Evolutionary conservation across 139 green algal genomes (phyloP), one percentile per base, ranked within the genome.

Genomic region (Tetradesmus lagerheimii): DNA sequence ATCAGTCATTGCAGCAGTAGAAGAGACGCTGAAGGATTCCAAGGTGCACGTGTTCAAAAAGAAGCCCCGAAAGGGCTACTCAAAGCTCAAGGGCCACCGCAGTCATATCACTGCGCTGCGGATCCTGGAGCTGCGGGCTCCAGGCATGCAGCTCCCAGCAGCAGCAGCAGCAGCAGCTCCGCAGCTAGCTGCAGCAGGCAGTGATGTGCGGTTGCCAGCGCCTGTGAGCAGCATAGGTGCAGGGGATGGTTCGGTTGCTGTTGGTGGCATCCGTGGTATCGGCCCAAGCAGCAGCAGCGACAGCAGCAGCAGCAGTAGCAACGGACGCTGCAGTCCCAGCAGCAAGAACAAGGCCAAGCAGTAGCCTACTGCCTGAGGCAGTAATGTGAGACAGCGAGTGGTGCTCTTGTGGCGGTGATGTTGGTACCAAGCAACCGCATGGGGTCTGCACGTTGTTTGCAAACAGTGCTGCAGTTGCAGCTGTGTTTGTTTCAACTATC

Each of bases 1-100:
- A 0, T 80, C 20, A 1, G 93, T 94, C 29, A 71, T 93, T 38
- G 91, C 81, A 27, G 91, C 88, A 12, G 93, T 95, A 43, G 93
- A 95, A 82, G 91, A 94, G 77, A 89, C 91, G 39, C 93, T 95
- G 29, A 74, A 84, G 34, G 93, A 95, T 27, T 85, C 91, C 71
- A 95, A 95, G 89, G 83, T 93, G 79, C 87, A 93, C 62, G 91
- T 94, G 47, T 95, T 94, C 87, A 94, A 94, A 83, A 94, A 93
- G 62, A 93, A 94, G 79, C 76, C 79, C 6, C 80, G 89, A 43
- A 94, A 96, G 83, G 67, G 89, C 29, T 95, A 95, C 81, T 84
- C 29, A 25, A 93, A 92, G 89, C 92, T 93, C 38, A 38, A 92
- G 34, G 91, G 83, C 8, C 86, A 89, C 41, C 88, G 93, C 1